phyloP scores from a whole-genome alignment of 2,329 filamentous ascomycete genomes.

The Nemania diffusa region DNA sequence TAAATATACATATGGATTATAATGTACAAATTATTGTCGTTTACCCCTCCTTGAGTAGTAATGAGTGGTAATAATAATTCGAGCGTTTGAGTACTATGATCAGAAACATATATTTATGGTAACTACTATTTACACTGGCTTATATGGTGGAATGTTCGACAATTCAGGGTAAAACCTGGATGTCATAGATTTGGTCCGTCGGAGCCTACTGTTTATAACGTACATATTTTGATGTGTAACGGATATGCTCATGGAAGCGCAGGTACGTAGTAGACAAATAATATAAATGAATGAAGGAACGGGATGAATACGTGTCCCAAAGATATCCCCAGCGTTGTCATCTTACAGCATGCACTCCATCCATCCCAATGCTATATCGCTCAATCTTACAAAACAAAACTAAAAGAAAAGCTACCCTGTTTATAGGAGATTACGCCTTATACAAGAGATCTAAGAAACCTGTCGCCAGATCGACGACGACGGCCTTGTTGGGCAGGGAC shows the following conservation, averaged over 20 bases:
- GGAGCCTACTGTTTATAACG: too few relatives aligned
- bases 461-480: conserved; percentile 88
- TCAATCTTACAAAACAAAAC: not conserved
- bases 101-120: not conserved
- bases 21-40: not conserved
- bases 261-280: not conserved
- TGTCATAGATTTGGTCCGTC: too few relatives aligned
- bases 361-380: conserved; percentile 12
- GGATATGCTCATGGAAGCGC: not conserved
- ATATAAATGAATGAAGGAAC: conserved; percentile 9
- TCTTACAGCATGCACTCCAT: not conserved
- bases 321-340: not conserved
- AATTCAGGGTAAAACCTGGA: too few relatives aligned
- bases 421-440: conserved; percentile 69
- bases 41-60: too few relatives aligned
- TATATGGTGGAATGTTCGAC: not conserved
- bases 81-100: too few relatives aligned
- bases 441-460: conserved; percentile 95
- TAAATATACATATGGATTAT: conserved; percentile 17
- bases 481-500: conserved; percentile 92
- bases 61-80: too few relatives aligned
- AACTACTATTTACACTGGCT: not conserved
- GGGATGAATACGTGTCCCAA: not conserved
- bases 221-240: not conserved
- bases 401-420: too few relatives aligned